Evolutionary conservation across 768 basidiomycete species (phyloP), one percentile per base, ranked within the genome.

Genomic region (Lactarius psammicola): DNA sequence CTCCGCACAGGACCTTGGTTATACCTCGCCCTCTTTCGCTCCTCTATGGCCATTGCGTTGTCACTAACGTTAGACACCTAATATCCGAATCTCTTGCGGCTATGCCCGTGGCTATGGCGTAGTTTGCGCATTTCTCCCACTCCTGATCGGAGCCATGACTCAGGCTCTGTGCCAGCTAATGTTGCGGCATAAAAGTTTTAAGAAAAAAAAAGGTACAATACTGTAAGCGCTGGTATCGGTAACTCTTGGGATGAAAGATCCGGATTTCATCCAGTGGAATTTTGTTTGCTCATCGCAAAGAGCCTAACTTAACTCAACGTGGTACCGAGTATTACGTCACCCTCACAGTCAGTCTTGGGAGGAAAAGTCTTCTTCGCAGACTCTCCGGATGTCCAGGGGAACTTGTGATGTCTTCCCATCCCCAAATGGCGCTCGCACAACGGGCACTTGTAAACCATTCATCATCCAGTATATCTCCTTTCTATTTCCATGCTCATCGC

Each of bases 391-490:
- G 40, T 72, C 69, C 3, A 78, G 60, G 9, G 78, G 79, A 11
- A 78, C 72, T 60, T 75, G 76, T 42, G 76, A 55, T 2, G 76
- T 76, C 62, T 58, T 66, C n/a, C 66, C 61, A 30, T 79, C 78
- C 30, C 78, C 77, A 26, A 71, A 67, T 1, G 78, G 78, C 31
- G 75, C 71, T 53, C 71, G 73, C 34, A 79, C 74, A 1, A 79
- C 77, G 28, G 79, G 78, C 18, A 77, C 73, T 70, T 78, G 77
- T 15, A 78, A 67, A 20, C 72, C 75, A 64, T 76, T 72, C 49
- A 74, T 70, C 67, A 72, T 75, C 79, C 78, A 79, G 56, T 75
- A 74, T 30, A 79, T 70, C 63, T 78, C 74, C 70, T 79, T 79
- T 54, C 70, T 23, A 31, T 70, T 65, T 33, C 78, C 77, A 33